Evolutionary conservation across 192 early-diverging fungal genomes (phyloP), one percentile per base, ranked within the genome.

Genomic region (Mortierella claussenii): DNA sequence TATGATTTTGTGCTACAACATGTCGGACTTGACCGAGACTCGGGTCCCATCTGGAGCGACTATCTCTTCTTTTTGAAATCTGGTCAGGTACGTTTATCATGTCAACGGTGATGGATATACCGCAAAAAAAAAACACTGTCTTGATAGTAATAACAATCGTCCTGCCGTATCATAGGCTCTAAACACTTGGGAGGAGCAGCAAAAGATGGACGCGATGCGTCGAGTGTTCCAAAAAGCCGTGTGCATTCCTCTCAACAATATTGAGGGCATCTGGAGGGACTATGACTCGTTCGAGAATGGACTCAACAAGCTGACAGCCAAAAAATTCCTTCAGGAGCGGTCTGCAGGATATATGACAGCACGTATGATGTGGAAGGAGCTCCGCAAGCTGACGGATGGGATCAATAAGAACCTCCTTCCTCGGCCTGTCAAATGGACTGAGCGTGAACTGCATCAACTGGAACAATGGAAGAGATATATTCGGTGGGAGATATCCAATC

Each of bases 341-440:
- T 96, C 96, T 5, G 86, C 95, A 34, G 85, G 87, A 21, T 98
- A 98, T 69, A 98, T 97, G 94, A 93, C 94, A 5, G 96, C 97
- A 2, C 89, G 97, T 69, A 93, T 91, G 9, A 94, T 91, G 26
- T 80, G 90, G 32, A 89, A 91, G 46, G 95, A 97, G 36, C 83
- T 95, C 66, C 87, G 90, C 54, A 83, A 82, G n/a, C 79, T 94
- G 34, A 89, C 90, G 24, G 95, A 95, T 54, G 78, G 82, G 3
- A 94, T 99, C 55, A 89, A 89, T 24, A 85, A 83, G 15, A 82
- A 82, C 21, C 83, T 87, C 40, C 62, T 96, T 21, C 90, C 97
- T 0, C 83, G 78, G 61, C 94, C 93, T 23, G 89, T 94, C 4
- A 85, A 80, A 32, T 97, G 97, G 97, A 89, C 86, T 0, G 65